phyloP scores from a whole-genome alignment of 2,329 filamentous ascomycete genomes.

The Dothistroma septosporum region DNA sequence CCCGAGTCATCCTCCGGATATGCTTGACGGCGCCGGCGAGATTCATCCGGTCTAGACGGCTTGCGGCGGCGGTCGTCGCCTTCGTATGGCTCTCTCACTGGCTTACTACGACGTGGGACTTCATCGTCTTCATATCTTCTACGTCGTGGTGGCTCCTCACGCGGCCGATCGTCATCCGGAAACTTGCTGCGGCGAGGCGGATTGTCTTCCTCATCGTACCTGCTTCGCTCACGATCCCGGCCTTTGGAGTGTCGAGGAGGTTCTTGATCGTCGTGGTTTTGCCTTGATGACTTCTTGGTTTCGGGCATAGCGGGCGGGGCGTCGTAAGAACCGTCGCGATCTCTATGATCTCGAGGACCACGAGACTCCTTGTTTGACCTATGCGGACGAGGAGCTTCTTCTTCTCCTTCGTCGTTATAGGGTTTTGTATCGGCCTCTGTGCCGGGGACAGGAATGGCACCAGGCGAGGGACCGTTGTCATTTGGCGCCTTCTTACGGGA shows the following conservation, averaged over 20 bases:
- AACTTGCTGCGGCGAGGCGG: background rate
- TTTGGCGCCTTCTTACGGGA: slow-evolving; percentile 8
- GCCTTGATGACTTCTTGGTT: slow-evolving; percentile 1
- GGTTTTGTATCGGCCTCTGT: slow-evolving; percentile 9
- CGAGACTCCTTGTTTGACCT: slow-evolving; percentile 7
- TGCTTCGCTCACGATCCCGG: slow-evolving; percentile 13
- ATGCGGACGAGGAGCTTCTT: slow-evolving; percentile 1
- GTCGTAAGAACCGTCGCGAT: slow-evolving; percentile 2
- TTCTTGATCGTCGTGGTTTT: slow-evolving; percentile 7
- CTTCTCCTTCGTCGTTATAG: slow-evolving; percentile 5
- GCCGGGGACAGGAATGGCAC: slow-evolving; percentile 12
- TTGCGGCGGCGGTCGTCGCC: slow-evolving; percentile 17
- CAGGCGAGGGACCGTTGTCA: slow-evolving; percentile 9
- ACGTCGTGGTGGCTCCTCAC: slow-evolving; percentile 11
- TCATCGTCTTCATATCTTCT: slow-evolving; percentile 13
- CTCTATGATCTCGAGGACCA: background rate
- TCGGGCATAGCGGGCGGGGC: slow-evolving; percentile 3
- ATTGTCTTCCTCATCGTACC: slow-evolving; percentile 12
- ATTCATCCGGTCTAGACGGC: slow-evolving; percentile 8
- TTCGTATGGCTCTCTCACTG: slow-evolving; percentile 18
- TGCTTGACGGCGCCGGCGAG: slow-evolving; percentile 6
- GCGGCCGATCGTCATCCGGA: background rate
- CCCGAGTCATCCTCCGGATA: slow-evolving; percentile 19
- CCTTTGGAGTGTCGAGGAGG: slow-evolving; percentile 10
- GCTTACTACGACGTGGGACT: slow-evolving; percentile 15